A percentile compares a stretch with the other conserved stretches of the same genome.
Evolutionary conservation across 331 rosid genomes (phyloP).

Genomic region (Pyrus hybrid): DNA sequence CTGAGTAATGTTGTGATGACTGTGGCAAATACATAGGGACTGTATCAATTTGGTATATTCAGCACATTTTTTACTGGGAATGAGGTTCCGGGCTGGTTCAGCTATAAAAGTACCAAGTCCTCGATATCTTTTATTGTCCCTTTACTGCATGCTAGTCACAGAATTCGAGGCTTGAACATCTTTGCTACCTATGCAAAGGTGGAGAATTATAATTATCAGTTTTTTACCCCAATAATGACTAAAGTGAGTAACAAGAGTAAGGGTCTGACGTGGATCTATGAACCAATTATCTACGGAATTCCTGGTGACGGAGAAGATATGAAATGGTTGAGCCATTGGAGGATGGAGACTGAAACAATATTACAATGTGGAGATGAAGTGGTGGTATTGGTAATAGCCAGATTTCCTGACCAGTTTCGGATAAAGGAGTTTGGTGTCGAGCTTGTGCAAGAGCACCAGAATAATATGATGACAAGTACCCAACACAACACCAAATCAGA

Average conservation of each 20-base stretch:
- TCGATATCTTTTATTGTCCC: neutral
- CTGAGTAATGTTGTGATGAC: neutral
- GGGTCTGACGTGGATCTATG: neutral
- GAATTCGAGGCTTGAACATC: neutral
- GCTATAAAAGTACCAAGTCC: neutral
- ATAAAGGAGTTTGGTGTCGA: too few species aligned
- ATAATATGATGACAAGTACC: too few species aligned
- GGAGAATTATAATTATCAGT: neutral
- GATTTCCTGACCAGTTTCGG: too few species aligned
- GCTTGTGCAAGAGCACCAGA: too few species aligned
- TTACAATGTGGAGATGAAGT: neutral
- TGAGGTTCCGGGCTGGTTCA: too few species aligned
- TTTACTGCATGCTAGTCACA: too few species aligned
- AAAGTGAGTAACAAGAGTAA: neutral
- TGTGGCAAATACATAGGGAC: neutral
- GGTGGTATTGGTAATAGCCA: too few species aligned
- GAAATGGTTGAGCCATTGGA: conserved; percentile 4
- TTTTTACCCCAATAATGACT: neutral
- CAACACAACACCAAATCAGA: too few species aligned
- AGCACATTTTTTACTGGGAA: too few species aligned
- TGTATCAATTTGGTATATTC: too few species aligned
- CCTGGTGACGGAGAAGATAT: neutral
- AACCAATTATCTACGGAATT: neutral
- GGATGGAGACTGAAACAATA: neutral
- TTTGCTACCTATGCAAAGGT: neutral